Conservation (phyloP, 1,284 basidiomycete genomes). For the Trichosporon asahii region DNA sequence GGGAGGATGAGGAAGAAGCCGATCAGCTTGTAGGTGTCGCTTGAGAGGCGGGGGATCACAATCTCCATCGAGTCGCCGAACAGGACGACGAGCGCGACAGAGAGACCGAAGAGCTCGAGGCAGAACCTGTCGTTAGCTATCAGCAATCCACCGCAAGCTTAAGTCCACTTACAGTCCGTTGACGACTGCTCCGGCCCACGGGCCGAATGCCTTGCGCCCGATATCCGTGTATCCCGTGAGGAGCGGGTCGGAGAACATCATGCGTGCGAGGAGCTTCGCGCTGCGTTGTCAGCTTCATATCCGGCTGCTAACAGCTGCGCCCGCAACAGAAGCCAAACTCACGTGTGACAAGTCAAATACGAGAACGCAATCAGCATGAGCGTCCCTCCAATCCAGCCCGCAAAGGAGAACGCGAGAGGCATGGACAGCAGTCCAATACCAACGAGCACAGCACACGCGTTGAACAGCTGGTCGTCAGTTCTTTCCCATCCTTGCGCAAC, state of each 20-base stretch:
- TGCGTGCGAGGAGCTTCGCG: conserved; percentile 74
- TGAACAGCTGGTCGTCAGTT: conserved; percentile 65
- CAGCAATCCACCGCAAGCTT: too few species aligned
- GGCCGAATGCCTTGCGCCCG: conserved; percentile 79
- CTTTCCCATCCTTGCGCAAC: conserved; percentile 37
- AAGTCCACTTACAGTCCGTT: conserved; percentile 39
- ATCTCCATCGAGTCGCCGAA: conserved; percentile 79
- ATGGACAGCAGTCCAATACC: conserved; percentile 88
- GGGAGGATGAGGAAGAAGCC: conserved; percentile 75
- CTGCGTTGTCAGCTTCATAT: conserved; percentile 52
- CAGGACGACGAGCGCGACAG: conserved; percentile 75
- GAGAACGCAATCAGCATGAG: conserved; percentile 73
- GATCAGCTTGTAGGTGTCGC: conserved; percentile 71
- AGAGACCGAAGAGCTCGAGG: conserved; percentile 69
- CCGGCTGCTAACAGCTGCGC: background rate
- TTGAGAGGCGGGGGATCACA: conserved; percentile 63
- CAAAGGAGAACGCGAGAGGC: conserved; percentile 79
- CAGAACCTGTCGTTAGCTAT: conserved; percentile 59
- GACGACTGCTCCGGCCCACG: conserved; percentile 57
- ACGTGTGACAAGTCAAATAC: conserved; percentile 82
- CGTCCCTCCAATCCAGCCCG: conserved; percentile 78
- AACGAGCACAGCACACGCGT: conserved; percentile 77
- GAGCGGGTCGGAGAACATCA: conserved; percentile 67
- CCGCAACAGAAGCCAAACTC: conserved; percentile 43
- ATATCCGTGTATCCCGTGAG: conserved; percentile 84